Percentiles rank a stretch among this genome's conserved stretches.
Evolutionary conservation across 2,329 filamentous ascomycete species (phyloP).

Genomic region (Aspergillus sp.): DNA sequence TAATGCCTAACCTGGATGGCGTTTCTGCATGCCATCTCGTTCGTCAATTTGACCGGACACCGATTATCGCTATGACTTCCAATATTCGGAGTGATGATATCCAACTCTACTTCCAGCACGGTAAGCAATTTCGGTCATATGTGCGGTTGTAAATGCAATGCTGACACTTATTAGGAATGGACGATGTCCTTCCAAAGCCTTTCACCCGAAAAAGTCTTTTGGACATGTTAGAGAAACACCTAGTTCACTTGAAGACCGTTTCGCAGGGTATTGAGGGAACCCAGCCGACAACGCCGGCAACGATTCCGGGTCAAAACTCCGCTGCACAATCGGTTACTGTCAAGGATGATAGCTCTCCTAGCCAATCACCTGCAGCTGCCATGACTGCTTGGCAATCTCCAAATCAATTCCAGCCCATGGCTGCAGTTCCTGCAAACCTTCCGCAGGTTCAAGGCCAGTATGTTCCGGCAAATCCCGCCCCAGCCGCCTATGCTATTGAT

Average conservation of each 20-base stretch:
- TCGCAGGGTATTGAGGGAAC: conserved; percentile 56
- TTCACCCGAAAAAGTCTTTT: conserved; percentile 88
- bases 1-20: conserved; percentile 95
- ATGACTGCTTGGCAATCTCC: conserved; percentile 66
- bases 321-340: conserved; percentile 51
- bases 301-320: conserved; percentile 51
- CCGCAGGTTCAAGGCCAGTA: conserved; percentile 45
- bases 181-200: conserved; percentile 93
- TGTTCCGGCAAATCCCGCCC: conserved; percentile 40
- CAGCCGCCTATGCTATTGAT: conserved; percentile 39
- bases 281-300: conserved; percentile 38
- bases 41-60: conserved; percentile 77
- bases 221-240: conserved; percentile 82
- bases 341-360: conserved; percentile 64
- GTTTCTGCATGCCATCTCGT: conserved; percentile 94
- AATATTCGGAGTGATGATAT: conserved; percentile 97
- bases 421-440: conserved; percentile 53
- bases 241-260: conserved; percentile 77
- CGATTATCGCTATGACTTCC: conserved; percentile 97
- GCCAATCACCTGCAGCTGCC: conserved; percentile 59
- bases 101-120: conserved; percentile 94
- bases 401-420: conserved; percentile 57
- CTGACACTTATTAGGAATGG: conserved; percentile 70
- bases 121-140: conserved; percentile 53
- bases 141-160: neutral